Conservation (phyloP, 1,284 basidiomycete species). For the Leccinum huronense region DNA sequence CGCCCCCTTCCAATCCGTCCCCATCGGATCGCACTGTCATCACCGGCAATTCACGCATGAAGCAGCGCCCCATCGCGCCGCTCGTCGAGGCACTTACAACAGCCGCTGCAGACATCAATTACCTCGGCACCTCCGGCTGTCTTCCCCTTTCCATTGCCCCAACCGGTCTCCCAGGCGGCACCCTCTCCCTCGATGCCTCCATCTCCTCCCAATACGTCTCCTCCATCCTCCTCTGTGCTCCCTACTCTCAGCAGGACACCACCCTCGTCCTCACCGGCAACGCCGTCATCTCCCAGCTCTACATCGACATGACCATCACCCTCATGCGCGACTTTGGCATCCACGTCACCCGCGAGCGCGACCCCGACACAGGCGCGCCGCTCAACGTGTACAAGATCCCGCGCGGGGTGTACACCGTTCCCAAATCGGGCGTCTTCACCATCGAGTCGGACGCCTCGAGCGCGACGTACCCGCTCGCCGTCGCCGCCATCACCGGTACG, state of each 20-base stretch:
- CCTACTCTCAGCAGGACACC: constrained; percentile 83
- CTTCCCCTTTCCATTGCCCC: constrained; percentile 86
- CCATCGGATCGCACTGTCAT: constrained; percentile 63
- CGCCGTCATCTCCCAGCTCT: constrained; percentile 93
- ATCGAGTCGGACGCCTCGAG: constrained; percentile 97
- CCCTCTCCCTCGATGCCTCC: constrained; percentile 87
- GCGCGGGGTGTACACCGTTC: constrained; percentile 76
- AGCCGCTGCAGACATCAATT: constrained; percentile 82
- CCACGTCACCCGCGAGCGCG: constrained; percentile 69
- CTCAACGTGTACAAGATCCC: constrained; percentile 90
- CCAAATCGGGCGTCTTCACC: constrained; percentile 64
- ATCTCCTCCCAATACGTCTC: constrained; percentile 99
- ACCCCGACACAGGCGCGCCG: constrained; percentile 57
- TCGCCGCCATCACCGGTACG: constrained; percentile 95
- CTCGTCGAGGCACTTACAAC: constrained; percentile 88
- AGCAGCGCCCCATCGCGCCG: constrained; percentile 93
- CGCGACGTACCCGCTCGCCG: constrained; percentile 95
- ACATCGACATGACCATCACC: constrained; percentile 99
- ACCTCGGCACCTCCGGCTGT: constrained; percentile 79
- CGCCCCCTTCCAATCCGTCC: constrained; percentile 42
- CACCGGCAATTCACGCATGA: constrained; percentile 98
- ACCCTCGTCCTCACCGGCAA: constrained; percentile 77
- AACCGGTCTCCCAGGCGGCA: constrained; percentile 82
- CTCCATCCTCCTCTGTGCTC: constrained; percentile 93
- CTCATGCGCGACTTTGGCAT: constrained; percentile 98